These are phyloP conservation scores for Pholiota adiposa DNA, from an alignment of 1,284 basidiomycete species.

Conservation along the genomic window DNA sequence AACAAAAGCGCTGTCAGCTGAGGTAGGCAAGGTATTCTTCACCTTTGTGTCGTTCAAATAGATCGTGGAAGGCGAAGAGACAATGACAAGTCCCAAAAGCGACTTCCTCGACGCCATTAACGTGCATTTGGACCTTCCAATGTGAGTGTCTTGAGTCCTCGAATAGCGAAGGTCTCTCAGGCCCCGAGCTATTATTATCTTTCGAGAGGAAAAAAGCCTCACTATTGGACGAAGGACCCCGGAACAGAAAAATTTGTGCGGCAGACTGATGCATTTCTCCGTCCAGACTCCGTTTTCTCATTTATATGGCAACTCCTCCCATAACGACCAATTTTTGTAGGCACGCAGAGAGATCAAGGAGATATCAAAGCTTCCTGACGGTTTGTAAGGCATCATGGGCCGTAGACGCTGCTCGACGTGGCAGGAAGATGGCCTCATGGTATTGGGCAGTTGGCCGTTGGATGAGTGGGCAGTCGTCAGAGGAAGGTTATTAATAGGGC, in stretches of 20 bases:
- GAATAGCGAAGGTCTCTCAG: neutral
- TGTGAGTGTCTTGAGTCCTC: neutral
- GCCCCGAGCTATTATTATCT: neutral
- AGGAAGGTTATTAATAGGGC: conserved; percentile 3
- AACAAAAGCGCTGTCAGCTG: conserved; percentile 1
- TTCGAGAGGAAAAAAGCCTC: neutral
- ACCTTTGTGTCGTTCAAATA: neutral
- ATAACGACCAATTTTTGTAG: conserved; percentile 11
- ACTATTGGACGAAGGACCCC: neutral
- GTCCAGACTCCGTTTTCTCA: neutral
- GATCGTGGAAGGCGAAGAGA: neutral
- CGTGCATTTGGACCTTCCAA: neutral
- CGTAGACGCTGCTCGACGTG: neutral
- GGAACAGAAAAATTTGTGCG: neutral
- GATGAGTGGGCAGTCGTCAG: neutral
- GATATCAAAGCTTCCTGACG: neutral
- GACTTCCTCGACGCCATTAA: neutral
- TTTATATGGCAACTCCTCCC: conserved; percentile 1
- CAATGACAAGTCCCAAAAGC: neutral
- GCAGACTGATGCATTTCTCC: neutral
- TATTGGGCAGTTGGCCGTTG: neutral
- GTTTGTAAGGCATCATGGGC: neutral
- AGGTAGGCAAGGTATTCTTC: neutral
- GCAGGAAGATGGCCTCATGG: neutral
- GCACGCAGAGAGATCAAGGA: neutral